Percentiles rank a stretch among this genome's conserved stretches.
phyloP scores from a whole-genome alignment of 768 basidiomycete species.

The Boletus barrowsii region DNA sequence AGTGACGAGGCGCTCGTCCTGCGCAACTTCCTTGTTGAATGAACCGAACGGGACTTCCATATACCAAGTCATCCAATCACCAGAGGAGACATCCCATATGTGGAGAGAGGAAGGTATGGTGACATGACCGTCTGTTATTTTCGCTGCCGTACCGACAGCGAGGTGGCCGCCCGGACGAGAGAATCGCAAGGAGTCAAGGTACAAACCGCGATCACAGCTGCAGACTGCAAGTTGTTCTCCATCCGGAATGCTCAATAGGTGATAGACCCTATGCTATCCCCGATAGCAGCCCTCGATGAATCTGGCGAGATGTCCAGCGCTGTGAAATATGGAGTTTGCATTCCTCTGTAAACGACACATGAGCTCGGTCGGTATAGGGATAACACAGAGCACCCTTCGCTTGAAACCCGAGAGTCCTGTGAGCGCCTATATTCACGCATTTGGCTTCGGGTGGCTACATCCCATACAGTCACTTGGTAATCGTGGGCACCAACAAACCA shows the following conservation, averaged over 20 bases:
- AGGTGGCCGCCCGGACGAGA: not conserved
- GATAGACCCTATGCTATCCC: no score
- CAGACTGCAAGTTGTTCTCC: not conserved
- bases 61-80: not conserved
- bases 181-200: constrained; percentile 1
- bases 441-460: no score
- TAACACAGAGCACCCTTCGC: no score
- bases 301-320: no score
- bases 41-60: constrained; percentile 1
- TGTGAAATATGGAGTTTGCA: no score
- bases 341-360: no score
- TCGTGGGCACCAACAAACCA: no score
- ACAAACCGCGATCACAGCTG: not conserved
- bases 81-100: not conserved
- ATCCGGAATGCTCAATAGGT: not conserved
- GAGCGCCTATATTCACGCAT: no score
- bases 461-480: no score
- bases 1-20: not conserved
- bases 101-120: not conserved
- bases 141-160: not conserved
- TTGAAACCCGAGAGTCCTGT: no score
- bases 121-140: not conserved
- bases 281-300: no score
- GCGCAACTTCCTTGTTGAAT: not conserved
- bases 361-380: no score